Base-by-base conservation (phyloP, 331 rosid species). In the Malus hybrid region DNA sequence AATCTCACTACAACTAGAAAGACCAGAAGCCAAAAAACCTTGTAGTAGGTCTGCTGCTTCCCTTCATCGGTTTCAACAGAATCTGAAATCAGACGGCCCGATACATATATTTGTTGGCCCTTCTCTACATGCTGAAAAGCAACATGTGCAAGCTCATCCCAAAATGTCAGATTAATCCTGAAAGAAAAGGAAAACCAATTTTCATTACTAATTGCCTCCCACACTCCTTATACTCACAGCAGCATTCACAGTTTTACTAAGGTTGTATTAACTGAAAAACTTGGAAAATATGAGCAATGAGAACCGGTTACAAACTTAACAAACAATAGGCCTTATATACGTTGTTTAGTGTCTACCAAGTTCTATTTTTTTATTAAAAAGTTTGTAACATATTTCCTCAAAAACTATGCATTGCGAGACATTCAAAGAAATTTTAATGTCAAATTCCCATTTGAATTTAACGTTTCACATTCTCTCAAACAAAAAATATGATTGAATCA, bases 91-190 rank as follows among this genome's bases (percentile, higher is more conserved):
- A 94, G 80, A 57, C 97, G 97, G 27, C 99, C 99, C 13, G 85
- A 81, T 29, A 94, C 95, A 73, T 84, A 83, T 81, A 94, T 87
- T 65, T 90, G 93, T 5, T 88, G 85, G 22, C 97, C 97, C 71
- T 88, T 85, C 79, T 84, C 86, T n/a, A 92, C 69, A 80, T 92
- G 96, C 70, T 92, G 92, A 71, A 42, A 90, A 27, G 99, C 96
- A 82, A 87, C 76, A 66, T 85, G 90, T 0, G 97, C 97, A 52
- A 90, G 83, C 65, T 90, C 97, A 71, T 92, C 96, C 99, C 97
- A 94, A 79, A 94, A 94, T 8, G 96, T 87, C 84, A 94, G 69
- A 80, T 67, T 80, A 67, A 90, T 83, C 93, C 96, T 90, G 85
- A n/a, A 83, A 68, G 33, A 27, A 62, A 28, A 62, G 0, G 28